Conservation (phyloP, 1,284 basidiomycete genomes). For the Athelia sp. region DNA sequence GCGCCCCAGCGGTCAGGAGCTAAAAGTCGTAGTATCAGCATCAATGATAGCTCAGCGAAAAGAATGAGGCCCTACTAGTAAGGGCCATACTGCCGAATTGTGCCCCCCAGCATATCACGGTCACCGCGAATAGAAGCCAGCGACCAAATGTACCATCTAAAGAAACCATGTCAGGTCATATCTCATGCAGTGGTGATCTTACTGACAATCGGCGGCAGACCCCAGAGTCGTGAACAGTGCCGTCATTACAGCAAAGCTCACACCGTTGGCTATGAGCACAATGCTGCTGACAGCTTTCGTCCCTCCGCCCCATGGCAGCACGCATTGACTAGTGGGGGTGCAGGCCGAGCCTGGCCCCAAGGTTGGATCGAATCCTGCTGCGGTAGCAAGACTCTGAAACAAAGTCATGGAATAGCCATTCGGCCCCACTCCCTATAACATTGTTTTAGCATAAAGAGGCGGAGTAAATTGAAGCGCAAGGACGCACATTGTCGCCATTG, state of each 20-base stretch:
- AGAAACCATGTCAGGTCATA: neutral
- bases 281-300: slow-evolving; percentile 70
- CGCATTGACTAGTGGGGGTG: slow-evolving; percentile 61
- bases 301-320: slow-evolving; percentile 67
- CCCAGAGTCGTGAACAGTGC: slow-evolving; percentile 78
- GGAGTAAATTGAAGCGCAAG: neutral
- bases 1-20: slow-evolving; percentile 67
- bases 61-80: slow-evolving; percentile 39
- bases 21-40: slow-evolving; percentile 18
- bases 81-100: slow-evolving; percentile 75
- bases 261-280: slow-evolving; percentile 70
- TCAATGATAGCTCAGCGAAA: slow-evolving; percentile 1
- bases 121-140: slow-evolving; percentile 69
- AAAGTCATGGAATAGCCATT: slow-evolving; percentile 61
- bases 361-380: slow-evolving; percentile 65
- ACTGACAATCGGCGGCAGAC: slow-evolving; percentile 63
- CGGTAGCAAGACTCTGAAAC: slow-evolving; percentile 66
- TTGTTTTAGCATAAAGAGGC: slow-evolving; percentile 1
- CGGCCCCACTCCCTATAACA: slow-evolving; percentile 54
- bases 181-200: no score
- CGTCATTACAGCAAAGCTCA: slow-evolving; percentile 78
- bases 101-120: slow-evolving; percentile 74
- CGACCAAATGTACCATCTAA: slow-evolving; percentile 70
- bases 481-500: slow-evolving; percentile 63
- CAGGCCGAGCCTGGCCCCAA: slow-evolving; percentile 66